phyloP scores from a whole-genome alignment of 2,329 filamentous ascomycete genomes.

The Graphiopsis chlorocephala region DNA sequence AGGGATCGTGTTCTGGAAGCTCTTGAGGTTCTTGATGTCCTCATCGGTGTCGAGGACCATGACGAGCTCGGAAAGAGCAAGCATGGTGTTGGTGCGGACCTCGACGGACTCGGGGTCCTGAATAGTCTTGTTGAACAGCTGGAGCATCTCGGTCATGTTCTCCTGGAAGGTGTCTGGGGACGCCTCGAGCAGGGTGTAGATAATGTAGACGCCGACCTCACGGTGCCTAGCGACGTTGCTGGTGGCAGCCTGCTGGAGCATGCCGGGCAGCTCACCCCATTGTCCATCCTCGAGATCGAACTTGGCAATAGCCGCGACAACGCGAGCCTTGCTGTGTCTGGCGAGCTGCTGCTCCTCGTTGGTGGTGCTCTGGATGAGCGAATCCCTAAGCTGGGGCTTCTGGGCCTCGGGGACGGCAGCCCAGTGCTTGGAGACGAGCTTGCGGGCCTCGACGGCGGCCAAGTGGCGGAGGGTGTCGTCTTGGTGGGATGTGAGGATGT shows the following conservation, averaged over 20 bases:
- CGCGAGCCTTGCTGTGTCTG: constrained; percentile 81
- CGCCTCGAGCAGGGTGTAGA: constrained; percentile 86
- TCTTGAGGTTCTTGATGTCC: constrained; percentile 67
- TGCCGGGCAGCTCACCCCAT: constrained; percentile 76
- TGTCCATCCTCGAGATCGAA: constrained; percentile 84
- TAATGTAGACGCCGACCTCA: constrained; percentile 88
- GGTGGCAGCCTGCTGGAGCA: constrained; percentile 75
- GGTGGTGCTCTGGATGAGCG: constrained; percentile 79
- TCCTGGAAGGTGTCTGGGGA: constrained; percentile 81
- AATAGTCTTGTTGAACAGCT: constrained; percentile 81
- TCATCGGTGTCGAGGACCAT: constrained; percentile 87
- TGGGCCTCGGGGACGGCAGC: constrained; percentile 66
- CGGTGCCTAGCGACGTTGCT: constrained; percentile 74
- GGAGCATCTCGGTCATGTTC: constrained; percentile 75
- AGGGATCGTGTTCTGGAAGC: constrained; percentile 78
- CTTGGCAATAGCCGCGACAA: constrained; percentile 82
- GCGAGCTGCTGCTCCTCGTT: constrained; percentile 73
- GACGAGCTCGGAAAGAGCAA: constrained; percentile 82
- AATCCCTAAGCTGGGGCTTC: constrained; percentile 75
- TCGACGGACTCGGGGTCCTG: constrained; percentile 86
- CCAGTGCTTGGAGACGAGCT: constrained; percentile 86
- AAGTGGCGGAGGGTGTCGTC: constrained; percentile 75
- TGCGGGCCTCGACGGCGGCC: constrained; percentile 83
- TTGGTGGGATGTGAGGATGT: constrained; percentile 79
- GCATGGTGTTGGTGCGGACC: constrained; percentile 90